phyloP scores from a whole-genome alignment of 2,329 filamentous ascomycete genomes.

The Ceratocystis cubensis region DNA sequence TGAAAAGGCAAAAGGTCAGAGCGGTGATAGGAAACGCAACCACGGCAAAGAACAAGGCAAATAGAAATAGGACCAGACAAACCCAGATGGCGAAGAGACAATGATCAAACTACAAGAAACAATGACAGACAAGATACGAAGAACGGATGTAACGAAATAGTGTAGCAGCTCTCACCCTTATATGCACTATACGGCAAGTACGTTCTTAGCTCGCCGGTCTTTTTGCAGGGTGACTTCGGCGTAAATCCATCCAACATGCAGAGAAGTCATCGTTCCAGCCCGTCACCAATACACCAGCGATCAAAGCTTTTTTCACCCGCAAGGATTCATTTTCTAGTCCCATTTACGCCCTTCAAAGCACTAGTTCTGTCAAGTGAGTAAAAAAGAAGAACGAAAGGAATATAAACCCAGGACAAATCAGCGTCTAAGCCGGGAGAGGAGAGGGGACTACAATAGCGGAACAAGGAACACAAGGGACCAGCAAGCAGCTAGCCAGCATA shows the following conservation, averaged over 20 bases:
- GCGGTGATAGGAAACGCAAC: not conserved
- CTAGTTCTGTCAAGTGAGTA: not conserved
- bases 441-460: not conserved
- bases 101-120: not conserved
- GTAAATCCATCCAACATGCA: not conserved
- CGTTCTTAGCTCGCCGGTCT: not conserved
- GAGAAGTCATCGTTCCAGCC: not conserved
- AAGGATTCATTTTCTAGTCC: not conserved
- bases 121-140: not conserved
- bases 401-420: not conserved
- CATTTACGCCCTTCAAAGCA: not conserved
- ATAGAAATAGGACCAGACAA: not conserved
- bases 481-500: no score
- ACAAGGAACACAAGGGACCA: not conserved
- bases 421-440: not conserved
- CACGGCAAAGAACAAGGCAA: not conserved
- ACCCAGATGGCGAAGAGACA: not conserved
- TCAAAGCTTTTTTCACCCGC: constrained; percentile 1
- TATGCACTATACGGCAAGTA: not conserved
- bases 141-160: not conserved
- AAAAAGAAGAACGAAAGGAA: not conserved
- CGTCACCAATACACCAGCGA: not conserved
- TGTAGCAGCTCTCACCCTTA: not conserved
- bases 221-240: not conserved
- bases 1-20: no score